These are phyloP conservation scores for Aspergillus candidus DNA, from an alignment of 2,329 filamentous ascomycete species.

Conservation along the genomic window DNA sequence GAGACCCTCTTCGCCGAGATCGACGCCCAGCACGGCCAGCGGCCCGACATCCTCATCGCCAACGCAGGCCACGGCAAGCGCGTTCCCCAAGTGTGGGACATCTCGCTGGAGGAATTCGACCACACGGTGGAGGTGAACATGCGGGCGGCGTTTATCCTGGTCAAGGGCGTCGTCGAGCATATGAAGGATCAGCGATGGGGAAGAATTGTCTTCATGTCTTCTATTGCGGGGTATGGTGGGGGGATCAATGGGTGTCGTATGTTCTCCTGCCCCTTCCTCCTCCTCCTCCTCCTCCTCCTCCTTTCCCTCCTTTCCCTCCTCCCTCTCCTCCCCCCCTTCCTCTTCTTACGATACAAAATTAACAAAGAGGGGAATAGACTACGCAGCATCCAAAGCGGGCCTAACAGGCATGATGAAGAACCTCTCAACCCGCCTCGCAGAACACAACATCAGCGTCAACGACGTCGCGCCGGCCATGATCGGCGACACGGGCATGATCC, in stretches of 20 bases:
- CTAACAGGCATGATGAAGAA: constrained; percentile 62
- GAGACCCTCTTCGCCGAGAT: constrained; percentile 52
- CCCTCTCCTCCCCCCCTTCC: too few species aligned
- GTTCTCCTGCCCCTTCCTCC: constrained; percentile 9
- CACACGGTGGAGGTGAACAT: constrained; percentile 58
- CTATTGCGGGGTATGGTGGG: constrained; percentile 57
- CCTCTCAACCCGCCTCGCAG: constrained; percentile 53
- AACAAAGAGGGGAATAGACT: constrained; percentile 21
- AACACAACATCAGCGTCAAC: constrained; percentile 59
- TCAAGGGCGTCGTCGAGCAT: constrained; percentile 54
- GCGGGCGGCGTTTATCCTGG: constrained; percentile 56
- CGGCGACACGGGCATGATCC: constrained; percentile 58
- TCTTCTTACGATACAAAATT: not conserved
- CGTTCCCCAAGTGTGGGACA: constrained; percentile 52
- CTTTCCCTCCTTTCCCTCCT: not conserved
- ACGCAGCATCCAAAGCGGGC: constrained; percentile 58
- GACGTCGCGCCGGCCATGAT: constrained; percentile 66
- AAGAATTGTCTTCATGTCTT: constrained; percentile 58
- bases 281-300: too few species aligned
- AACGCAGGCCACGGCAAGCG: constrained; percentile 63
- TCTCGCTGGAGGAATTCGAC: constrained; percentile 59
- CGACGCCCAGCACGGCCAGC: constrained; percentile 46
- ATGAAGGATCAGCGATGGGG: constrained; percentile 59
- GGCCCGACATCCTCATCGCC: constrained; percentile 58
- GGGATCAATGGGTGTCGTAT: constrained; percentile 57